Conservation (phyloP, 2,329 filamentous ascomycete species). For the Fusarium newnesense region DNA sequence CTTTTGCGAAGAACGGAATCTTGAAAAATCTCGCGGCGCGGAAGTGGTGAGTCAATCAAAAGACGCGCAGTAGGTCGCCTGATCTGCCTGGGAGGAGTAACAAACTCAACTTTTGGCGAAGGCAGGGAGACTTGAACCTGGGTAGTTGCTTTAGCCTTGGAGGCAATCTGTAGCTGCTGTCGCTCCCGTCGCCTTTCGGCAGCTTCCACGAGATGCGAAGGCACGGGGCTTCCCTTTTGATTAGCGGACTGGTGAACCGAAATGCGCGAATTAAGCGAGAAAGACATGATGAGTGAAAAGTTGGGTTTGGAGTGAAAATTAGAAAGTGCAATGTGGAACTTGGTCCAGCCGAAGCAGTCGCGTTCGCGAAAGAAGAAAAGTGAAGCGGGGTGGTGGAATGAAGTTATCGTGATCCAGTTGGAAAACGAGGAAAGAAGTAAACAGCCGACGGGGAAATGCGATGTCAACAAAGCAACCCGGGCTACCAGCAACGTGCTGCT, state of each 20-base stretch:
- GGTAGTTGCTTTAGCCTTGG: not conserved
- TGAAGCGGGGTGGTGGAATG: not conserved
- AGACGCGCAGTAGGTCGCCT: constrained; percentile 17
- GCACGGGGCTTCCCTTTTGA: constrained; percentile 13
- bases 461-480: constrained; percentile 8
- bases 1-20: constrained; percentile 10
- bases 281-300: constrained; percentile 13
- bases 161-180: constrained; percentile 11
- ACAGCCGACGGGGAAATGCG: not conserved
- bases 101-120: constrained; percentile 1
- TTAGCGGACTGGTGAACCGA: constrained; percentile 21
- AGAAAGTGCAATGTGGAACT: not conserved
- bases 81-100: constrained; percentile 26
- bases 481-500: not conserved
- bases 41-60: constrained; percentile 27
- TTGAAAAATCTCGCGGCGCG: constrained; percentile 14
- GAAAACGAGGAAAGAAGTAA: not conserved
- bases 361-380: not conserved
- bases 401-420: not conserved
- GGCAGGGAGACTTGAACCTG: not conserved
- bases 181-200: constrained; percentile 13
- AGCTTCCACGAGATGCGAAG: constrained; percentile 13
- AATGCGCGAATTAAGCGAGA: constrained; percentile 8
- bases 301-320: not conserved
- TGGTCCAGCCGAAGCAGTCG: constrained; percentile 7